Conservation (phyloP, 257 asterid genomes). For the Fraxinus cuspidata region DNA sequence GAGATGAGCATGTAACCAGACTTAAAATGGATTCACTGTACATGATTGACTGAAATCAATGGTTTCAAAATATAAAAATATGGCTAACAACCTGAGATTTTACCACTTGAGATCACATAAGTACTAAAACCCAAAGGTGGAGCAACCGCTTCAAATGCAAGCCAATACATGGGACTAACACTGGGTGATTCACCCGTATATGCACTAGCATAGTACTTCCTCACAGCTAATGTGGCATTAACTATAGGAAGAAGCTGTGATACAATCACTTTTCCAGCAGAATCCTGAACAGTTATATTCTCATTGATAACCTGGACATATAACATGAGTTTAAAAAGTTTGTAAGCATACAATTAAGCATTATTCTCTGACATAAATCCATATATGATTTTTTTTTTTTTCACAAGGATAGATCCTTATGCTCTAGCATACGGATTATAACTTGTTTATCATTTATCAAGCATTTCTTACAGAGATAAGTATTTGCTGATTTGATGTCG, state of each 20-base stretch:
- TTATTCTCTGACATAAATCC: not conserved
- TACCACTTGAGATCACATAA: slow-evolving; percentile 55
- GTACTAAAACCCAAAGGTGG: slow-evolving; percentile 92
- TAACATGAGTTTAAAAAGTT: slow-evolving; percentile 24
- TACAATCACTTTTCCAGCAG: slow-evolving; percentile 61
- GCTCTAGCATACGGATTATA: not conserved
- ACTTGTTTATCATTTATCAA: not conserved
- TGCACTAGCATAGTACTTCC: slow-evolving; percentile 62
- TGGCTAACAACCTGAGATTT: slow-evolving; percentile 43
- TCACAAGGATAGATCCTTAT: not conserved
- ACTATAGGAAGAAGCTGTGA: slow-evolving; percentile 77
- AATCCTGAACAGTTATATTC: slow-evolving; percentile 66
- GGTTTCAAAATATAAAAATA: slow-evolving; percentile 22
- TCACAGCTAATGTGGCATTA: slow-evolving; percentile 51
- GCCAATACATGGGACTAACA: slow-evolving; percentile 61
- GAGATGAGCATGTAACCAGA: slow-evolving; percentile 43
- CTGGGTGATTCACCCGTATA: slow-evolving; percentile 59
- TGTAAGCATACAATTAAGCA: slow-evolving; percentile 4
- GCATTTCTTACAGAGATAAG: not conserved
- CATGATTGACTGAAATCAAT: slow-evolving; percentile 14
- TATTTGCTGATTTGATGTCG: not conserved
- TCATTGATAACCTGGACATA: slow-evolving; percentile 60
- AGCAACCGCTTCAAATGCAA: slow-evolving; percentile 71
- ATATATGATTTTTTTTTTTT: not conserved
- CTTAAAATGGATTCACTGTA: slow-evolving; percentile 9